Percentiles rank a stretch among this genome's conserved stretches.
These are phyloP conservation scores for Cyphellophora europaea DNA, from an alignment of 2,329 filamentous ascomycete genomes.

Conservation along the genomic window DNA sequence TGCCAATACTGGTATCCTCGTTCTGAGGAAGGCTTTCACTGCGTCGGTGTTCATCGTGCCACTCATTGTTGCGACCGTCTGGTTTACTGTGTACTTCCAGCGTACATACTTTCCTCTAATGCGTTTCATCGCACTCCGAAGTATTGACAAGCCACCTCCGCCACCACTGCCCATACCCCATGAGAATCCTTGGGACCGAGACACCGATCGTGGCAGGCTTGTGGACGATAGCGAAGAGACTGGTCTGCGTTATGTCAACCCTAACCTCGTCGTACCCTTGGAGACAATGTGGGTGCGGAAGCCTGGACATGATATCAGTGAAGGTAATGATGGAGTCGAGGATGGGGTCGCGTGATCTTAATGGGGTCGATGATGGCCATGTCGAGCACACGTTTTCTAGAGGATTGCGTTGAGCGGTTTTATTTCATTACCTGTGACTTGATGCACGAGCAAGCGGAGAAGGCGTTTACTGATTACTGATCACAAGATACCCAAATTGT, in stretches of 20 bases:
- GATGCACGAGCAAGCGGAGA: no score
- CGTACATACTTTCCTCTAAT: conserved; percentile 80
- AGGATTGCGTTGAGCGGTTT: no score
- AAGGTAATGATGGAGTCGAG: neutral
- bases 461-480: no score
- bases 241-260: conserved; percentile 37
- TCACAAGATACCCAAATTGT: no score
- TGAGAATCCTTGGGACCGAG: conserved; percentile 32
- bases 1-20: conserved; percentile 80
- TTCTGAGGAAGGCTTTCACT: conserved; percentile 62
- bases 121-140: conserved; percentile 82
- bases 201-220: conserved; percentile 30
- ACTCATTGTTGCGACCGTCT: conserved; percentile 68
- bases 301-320: conserved; percentile 8
- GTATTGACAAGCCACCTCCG: conserved; percentile 60
- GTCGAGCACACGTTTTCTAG: no score
- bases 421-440: no score
- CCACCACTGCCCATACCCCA: conserved; percentile 15
- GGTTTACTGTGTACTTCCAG: conserved; percentile 79
- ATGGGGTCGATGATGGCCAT: no score
- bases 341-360: no score
- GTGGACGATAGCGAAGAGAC: conserved; percentile 30
- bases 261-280: conserved; percentile 34
- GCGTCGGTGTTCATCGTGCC: conserved; percentile 66
- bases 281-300: conserved; percentile 32